These are phyloP conservation scores for Hymenoscyphus fructigenus DNA, from an alignment of 2,329 filamentous ascomycete genomes.

Conservation along the genomic window DNA sequence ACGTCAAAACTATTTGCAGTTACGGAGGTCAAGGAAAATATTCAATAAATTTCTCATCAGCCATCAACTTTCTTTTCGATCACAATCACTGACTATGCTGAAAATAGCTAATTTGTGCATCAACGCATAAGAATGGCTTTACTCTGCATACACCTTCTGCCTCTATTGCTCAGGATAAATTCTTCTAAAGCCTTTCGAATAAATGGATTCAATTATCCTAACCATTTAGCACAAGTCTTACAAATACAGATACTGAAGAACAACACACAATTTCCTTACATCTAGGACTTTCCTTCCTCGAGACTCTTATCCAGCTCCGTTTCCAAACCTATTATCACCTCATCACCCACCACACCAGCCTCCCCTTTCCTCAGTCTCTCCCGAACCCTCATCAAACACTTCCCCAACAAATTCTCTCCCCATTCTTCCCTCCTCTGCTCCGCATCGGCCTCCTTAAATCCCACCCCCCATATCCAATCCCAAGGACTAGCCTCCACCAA, in stretches of 20 bases:
- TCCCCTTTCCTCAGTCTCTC: slow-evolving; percentile 48
- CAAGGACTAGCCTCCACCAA: slow-evolving; percentile 61
- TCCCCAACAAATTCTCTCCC: slow-evolving; percentile 65
- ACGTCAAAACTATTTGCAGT: no score
- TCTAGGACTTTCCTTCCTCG: background rate
- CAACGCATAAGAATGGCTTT: no score
- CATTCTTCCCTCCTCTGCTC: slow-evolving; percentile 48
- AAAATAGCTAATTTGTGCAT: no score
- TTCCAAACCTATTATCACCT: background rate
- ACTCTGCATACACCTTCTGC: no score
- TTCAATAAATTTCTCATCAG: no score
- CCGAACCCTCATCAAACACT: slow-evolving; percentile 60
- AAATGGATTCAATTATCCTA: background rate
- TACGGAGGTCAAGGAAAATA: no score
- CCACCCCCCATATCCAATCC: slow-evolving; percentile 67
- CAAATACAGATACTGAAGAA: background rate
- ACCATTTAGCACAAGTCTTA: background rate
- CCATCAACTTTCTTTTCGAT: no score
- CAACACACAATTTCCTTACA: background rate
- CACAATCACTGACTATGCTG: no score
- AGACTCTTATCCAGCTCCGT: background rate
- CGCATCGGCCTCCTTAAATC: slow-evolving; percentile 54
- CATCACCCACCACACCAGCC: background rate
- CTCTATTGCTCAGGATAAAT: no score
- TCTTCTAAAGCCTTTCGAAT: background rate